Base-by-base conservation (phyloP, 306 rosid species). In the Echinosophora koreensis region DNA sequence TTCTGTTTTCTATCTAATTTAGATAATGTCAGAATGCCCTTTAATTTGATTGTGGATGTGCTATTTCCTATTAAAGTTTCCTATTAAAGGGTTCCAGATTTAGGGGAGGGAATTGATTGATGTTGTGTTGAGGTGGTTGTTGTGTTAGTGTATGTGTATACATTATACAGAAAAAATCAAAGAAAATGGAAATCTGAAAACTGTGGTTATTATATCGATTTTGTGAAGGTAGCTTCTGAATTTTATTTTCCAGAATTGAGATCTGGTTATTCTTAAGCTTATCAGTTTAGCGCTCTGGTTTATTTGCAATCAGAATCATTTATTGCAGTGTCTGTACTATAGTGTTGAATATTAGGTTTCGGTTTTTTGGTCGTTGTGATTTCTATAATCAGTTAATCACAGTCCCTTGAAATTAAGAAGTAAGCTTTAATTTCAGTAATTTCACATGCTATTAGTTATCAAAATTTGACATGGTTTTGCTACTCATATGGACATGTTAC, bases 331-430 rank as follows among this genome's bases (percentile, higher is more conserved):
- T 7, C 44, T 39, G 8, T 39, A 6, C 8, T 6, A 39, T 1
- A 38, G 10, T 39, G 44, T 39, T 6, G 44, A 39, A 39, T 39
- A 0, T 5, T 39, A 39, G 44, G 8, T 39, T 22, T 22, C 22
- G 22, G 22, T 22, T 22, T 22, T 22, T n/a, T n/a, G n/a, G n/a
- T n/a, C n/a, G n/a, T n/a, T n/a, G n/a, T n/a, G n/a, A n/a, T n/a
- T n/a, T n/a, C n/a, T n/a, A n/a, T n/a, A n/a, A n/a, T n/a, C n/a
- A n/a, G n/a, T n/a, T 30, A 30, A 30, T 30, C 32, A 30, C 32
- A 30, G 32, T 30, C 32, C 32, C 2, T 30, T 30, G 2, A 30
- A 30, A 30, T 30, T 30, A 92, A 97, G 80, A 95, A 89, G 99
- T 95, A 91, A 87, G 99, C 78, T 79, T 50, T 32, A 77, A 32